phyloP scores from a whole-genome alignment of 2,329 filamentous ascomycete genomes.

The Knufia fluminis region DNA sequence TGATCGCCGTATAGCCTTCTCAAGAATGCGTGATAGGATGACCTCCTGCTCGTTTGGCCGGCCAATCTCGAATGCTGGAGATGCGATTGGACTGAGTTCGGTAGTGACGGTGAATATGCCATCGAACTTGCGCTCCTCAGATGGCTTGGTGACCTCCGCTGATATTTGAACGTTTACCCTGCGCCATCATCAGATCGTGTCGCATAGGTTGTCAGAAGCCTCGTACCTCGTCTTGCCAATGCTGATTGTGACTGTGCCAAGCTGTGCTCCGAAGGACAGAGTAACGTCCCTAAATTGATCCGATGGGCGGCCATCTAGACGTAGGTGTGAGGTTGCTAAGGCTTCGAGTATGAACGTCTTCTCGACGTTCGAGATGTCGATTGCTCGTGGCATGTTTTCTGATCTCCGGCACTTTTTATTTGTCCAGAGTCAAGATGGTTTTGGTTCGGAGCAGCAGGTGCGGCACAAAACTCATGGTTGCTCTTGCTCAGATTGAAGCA shows the following conservation, averaged over 20 bases:
- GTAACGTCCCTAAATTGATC: slow-evolving; percentile 71
- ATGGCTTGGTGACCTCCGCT: slow-evolving; percentile 77
- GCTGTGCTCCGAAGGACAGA: slow-evolving; percentile 78
- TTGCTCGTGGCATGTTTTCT: slow-evolving; percentile 74
- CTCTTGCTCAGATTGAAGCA: not conserved
- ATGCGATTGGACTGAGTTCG: slow-evolving; percentile 86
- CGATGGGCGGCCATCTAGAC: slow-evolving; percentile 72
- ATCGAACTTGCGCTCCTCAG: slow-evolving; percentile 83
- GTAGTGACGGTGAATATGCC: slow-evolving; percentile 88
- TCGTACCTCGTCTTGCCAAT: slow-evolving; percentile 79
- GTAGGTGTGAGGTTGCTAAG: slow-evolving; percentile 61
- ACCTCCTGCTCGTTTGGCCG: slow-evolving; percentile 74
- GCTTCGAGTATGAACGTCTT: slow-evolving; percentile 77
- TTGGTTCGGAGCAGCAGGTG: not conserved
- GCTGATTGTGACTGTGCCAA: slow-evolving; percentile 77
- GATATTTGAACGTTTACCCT: slow-evolving; percentile 80
- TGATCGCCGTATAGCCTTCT: slow-evolving; percentile 88
- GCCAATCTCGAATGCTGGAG: slow-evolving; percentile 79
- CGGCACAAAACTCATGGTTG: not conserved
- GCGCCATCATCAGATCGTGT: slow-evolving; percentile 9
- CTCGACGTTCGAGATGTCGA: slow-evolving; percentile 81
- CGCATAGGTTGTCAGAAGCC: slow-evolving; percentile 13
- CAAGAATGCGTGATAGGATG: slow-evolving; percentile 76
- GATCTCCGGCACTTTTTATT: not conserved
- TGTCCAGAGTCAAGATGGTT: not conserved